Base-by-base conservation (phyloP, 306 rosid species). In the Hylodesmum podocarpum region DNA sequence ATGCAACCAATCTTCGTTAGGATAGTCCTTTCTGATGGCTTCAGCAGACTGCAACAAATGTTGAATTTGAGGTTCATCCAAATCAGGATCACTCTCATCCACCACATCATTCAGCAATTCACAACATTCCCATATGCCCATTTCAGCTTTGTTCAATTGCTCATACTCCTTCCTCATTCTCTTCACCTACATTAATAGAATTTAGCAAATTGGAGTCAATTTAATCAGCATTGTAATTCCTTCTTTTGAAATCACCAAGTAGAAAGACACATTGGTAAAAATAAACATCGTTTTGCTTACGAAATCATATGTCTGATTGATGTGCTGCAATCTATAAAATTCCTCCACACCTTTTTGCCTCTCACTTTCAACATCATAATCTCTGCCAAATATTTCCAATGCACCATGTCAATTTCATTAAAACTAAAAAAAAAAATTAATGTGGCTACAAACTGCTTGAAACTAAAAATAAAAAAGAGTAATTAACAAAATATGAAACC, bases 81-180 rank as follows among this genome's bases (percentile, higher is more conserved):
- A 63, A 63, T 79, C 83, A 63, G 78, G 83, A 50, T 79, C 83
- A 14, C 83, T 79, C 0, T 72, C 83, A 79, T 79, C 83, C 40
- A 82, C 88, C 46, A 85, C 85, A 8, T 76, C 76, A 53, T 82
- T 82, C 1, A 85, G 74, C 22, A 85, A 25, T 12, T 82, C 86
- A 75, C 83, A 70, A 8, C 84, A 78, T 55, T 81, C 84, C 86
- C 88, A 85, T 19, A 85, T 78, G 36, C 79, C 28, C 88, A 85
- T 85, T 66, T 85, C 84, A 0, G 22, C 79, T 19, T 66, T 85
- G 79, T 81, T 39, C 62, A 85, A 8, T 65, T 85, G 81, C 31
- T 51, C 16, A 67, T 85, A 85, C 24, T 75, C 81, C 37, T 70
- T 79, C 27, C 76, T 85, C 79, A 63, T 78, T 43, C 18, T 75